A percentile compares a stretch with the other conserved stretches of the same genome.
phyloP scores from a whole-genome alignment of 2,329 filamentous ascomycete genomes.

The Lachnellula subtilissima region DNA sequence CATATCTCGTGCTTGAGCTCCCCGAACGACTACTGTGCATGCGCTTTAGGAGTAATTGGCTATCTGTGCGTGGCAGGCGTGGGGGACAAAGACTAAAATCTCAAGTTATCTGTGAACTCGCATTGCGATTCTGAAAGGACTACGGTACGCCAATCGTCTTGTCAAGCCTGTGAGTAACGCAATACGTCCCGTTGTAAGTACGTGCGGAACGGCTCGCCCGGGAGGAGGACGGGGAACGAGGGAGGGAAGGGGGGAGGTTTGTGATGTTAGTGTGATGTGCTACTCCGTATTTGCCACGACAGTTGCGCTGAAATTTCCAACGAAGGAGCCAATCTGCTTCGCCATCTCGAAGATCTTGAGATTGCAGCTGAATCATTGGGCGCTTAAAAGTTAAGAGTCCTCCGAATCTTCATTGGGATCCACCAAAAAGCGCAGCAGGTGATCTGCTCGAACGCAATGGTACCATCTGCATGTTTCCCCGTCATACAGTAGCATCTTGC shows the following conservation, averaged over 20 bases:
- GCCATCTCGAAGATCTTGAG: neutral
- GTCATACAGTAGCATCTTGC: neutral
- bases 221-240: neutral
- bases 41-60: neutral
- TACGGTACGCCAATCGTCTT: neutral
- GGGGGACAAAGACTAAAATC: neutral
- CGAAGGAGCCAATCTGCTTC: neutral
- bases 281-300: neutral
- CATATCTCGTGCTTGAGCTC: neutral
- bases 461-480: neutral
- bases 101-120: neutral
- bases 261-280: neutral
- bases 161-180: neutral
- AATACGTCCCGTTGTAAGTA: neutral
- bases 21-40: slow-evolving; percentile 10
- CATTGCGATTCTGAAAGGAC: neutral
- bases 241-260: neutral
- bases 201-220: neutral
- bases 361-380: neutral
- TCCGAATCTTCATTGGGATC: neutral
- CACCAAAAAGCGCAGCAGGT: neutral
- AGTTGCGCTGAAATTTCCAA: neutral
- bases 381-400: neutral
- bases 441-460: neutral
- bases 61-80: neutral